phyloP scores from a whole-genome alignment of 352 stramenopile genomes.

The Globisporangium orthogonon region DNA sequence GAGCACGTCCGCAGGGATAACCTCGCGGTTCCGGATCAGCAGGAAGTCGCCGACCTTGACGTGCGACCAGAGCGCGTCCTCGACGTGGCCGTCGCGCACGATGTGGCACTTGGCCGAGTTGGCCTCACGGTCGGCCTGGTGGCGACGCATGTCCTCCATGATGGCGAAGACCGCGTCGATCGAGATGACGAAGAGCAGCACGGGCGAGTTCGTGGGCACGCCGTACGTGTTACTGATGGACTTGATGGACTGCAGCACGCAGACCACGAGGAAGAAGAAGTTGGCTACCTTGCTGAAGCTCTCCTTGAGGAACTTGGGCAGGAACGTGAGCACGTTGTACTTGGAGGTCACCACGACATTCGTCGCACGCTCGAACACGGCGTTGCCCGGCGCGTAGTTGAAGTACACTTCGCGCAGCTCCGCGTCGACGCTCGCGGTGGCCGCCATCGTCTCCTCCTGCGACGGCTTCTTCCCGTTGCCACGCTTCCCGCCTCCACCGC shows the following conservation, averaged over 20 bases:
- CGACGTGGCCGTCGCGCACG: constrained; percentile 39
- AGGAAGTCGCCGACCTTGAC: constrained; percentile 83
- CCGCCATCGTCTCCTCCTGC: constrained; percentile 5
- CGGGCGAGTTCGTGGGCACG: constrained; percentile 73
- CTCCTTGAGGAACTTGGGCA: constrained; percentile 87
- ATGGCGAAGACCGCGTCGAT: constrained; percentile 82
- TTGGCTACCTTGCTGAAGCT: constrained; percentile 87
- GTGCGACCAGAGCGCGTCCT: constrained; percentile 58
- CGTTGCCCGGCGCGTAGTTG: constrained; percentile 63
- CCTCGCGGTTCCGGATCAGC: constrained; percentile 73
- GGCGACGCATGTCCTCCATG: constrained; percentile 79
- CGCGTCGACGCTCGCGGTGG: constrained; percentile 9
- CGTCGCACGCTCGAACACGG: constrained; percentile 53
- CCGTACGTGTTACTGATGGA: constrained; percentile 81
- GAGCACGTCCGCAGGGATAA: constrained; percentile 76
- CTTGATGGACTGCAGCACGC: constrained; percentile 70
- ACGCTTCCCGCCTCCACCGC: constrained; percentile 5
- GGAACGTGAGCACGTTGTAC: constrained; percentile 87
- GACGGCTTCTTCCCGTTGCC: constrained; percentile 1
- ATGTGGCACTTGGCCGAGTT: constrained; percentile 72
- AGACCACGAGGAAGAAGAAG: constrained; percentile 91
- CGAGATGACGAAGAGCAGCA: constrained; percentile 86
- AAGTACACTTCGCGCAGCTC: constrained; percentile 61
- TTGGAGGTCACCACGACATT: constrained; percentile 91
- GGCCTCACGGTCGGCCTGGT: constrained; percentile 74